Conservation (phyloP, 768 basidiomycete genomes). For the Kwoniella botswanensis region DNA sequence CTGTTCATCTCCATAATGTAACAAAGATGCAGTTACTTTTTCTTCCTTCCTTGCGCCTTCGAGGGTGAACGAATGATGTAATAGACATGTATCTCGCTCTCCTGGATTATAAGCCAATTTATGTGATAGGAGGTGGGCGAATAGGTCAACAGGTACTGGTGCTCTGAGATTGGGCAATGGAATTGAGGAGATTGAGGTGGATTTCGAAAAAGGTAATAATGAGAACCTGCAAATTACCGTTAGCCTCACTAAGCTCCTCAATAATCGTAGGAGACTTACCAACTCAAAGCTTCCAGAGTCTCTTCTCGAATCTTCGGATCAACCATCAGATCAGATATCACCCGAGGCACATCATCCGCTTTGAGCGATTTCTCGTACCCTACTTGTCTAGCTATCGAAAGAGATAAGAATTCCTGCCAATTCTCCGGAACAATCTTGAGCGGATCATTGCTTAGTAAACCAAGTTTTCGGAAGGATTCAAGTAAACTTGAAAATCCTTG, state of each 20-base stretch:
- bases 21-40: constrained; percentile 71
- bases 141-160: constrained; percentile 66
- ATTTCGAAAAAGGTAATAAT: constrained; percentile 12
- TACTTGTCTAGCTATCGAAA: constrained; percentile 11
- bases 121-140: constrained; percentile 73
- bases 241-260: constrained; percentile 1
- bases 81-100: constrained; percentile 85
- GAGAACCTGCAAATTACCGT: constrained; percentile 4
- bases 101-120: constrained; percentile 70
- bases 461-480: constrained; percentile 72
- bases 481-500: constrained; percentile 79
- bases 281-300: constrained; percentile 44
- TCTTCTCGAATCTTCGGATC: constrained; percentile 19
- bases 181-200: constrained; percentile 21
- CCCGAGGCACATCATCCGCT: constrained; percentile 15
- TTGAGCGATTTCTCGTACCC: constrained; percentile 43
- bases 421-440: constrained; percentile 57
- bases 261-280: constrained; percentile 27
- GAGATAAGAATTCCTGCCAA: constrained; percentile 59
- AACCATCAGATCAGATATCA: constrained; percentile 27
- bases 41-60: constrained; percentile 34
- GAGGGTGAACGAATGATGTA: constrained; percentile 80
- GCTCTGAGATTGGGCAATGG: constrained; percentile 23
- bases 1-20: constrained; percentile 66
- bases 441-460: constrained; percentile 65